These are phyloP conservation scores for Penicillium sclerotiorum DNA, from an alignment of 2,329 filamentous ascomycete genomes.

Conservation along the genomic window DNA sequence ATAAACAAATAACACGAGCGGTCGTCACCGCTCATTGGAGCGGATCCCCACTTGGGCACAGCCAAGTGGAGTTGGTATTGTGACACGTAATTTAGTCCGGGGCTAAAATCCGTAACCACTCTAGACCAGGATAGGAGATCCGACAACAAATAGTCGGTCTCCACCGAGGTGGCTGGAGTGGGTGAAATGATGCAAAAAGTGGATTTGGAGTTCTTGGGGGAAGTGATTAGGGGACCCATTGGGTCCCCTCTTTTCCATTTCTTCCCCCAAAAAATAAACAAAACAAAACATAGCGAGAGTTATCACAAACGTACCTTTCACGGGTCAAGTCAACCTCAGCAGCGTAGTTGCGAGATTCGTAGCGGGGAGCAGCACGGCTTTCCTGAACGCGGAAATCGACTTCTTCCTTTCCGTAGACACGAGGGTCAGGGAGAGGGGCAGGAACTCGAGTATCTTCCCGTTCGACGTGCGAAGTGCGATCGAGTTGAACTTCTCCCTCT, in stretches of 20 bases:
- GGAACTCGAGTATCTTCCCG: slow-evolving; percentile 91
- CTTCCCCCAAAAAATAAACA: slow-evolving; percentile 5
- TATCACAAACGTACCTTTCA: slow-evolving; percentile 50
- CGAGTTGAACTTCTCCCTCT: slow-evolving; percentile 84
- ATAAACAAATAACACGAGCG: slow-evolving; percentile 28
- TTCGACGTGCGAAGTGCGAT: slow-evolving; percentile 80
- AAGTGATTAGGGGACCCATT: neutral
- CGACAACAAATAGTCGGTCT: slow-evolving; percentile 23
- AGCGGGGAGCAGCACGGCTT: slow-evolving; percentile 13
- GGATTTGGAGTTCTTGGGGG: neutral
- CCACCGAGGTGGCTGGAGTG: too few species aligned
- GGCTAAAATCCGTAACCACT: slow-evolving; percentile 21
- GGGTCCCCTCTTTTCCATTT: neutral
- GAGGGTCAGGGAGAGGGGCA: slow-evolving; percentile 65
- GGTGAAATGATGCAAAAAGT: slow-evolving; percentile 1
- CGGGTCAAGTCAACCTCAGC: slow-evolving; percentile 54
- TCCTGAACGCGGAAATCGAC: slow-evolving; percentile 74
- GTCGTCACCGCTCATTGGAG: slow-evolving; percentile 31
- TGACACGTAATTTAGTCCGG: slow-evolving; percentile 30
- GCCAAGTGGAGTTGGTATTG: slow-evolving; percentile 21
- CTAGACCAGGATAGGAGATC: slow-evolving; percentile 27
- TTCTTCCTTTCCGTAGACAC: slow-evolving; percentile 79
- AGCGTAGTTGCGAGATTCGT: slow-evolving; percentile 37
- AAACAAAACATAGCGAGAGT: slow-evolving; percentile 19
- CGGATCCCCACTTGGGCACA: neutral